Evolutionary conservation across 1,284 basidiomycete genomes (phyloP).

Genomic region (Sanghuangporus weigelae): DNA sequence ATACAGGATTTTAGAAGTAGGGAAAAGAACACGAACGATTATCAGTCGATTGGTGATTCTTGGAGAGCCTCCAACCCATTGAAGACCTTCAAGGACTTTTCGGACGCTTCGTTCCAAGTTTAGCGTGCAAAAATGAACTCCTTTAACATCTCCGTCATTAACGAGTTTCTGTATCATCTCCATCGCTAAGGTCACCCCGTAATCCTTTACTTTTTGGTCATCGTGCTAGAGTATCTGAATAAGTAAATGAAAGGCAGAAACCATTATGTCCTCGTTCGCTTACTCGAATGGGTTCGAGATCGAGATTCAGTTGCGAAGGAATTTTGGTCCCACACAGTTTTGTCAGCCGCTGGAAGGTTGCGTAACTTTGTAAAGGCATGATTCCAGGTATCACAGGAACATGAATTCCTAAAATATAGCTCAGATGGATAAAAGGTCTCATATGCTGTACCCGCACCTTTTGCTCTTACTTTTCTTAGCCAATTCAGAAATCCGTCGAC

Average conservation of each 20-base stretch:
- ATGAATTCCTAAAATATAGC: constrained; percentile 60
- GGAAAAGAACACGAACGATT: constrained; percentile 39
- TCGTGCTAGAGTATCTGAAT: constrained; percentile 56
- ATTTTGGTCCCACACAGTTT: constrained; percentile 85
- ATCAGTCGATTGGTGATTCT: constrained; percentile 63
- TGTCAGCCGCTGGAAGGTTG: constrained; percentile 86
- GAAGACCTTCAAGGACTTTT: constrained; percentile 76
- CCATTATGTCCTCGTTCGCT: constrained; percentile 25
- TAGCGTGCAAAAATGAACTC: constrained; percentile 94
- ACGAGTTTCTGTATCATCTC: constrained; percentile 64
- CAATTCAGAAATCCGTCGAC: constrained; percentile 80
- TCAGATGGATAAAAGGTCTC: neutral
- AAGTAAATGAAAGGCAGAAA: constrained; percentile 15
- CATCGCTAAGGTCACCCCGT: constrained; percentile 76
- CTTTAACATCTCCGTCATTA: constrained; percentile 58
- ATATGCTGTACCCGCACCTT: constrained; percentile 42
- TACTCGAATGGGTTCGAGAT: constrained; percentile 78
- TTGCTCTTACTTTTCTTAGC: constrained; percentile 65
- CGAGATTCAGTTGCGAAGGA: constrained; percentile 63
- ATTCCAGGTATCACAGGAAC: constrained; percentile 93
- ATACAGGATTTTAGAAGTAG: constrained; percentile 3
- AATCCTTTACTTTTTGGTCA: constrained; percentile 88
- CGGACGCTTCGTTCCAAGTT: constrained; percentile 97
- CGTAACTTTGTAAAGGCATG: constrained; percentile 98
- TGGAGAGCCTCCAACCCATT: constrained; percentile 51